Base-by-base conservation (phyloP, 169 alveolate genomes). In the Plasmodium coatneyi region DNA sequence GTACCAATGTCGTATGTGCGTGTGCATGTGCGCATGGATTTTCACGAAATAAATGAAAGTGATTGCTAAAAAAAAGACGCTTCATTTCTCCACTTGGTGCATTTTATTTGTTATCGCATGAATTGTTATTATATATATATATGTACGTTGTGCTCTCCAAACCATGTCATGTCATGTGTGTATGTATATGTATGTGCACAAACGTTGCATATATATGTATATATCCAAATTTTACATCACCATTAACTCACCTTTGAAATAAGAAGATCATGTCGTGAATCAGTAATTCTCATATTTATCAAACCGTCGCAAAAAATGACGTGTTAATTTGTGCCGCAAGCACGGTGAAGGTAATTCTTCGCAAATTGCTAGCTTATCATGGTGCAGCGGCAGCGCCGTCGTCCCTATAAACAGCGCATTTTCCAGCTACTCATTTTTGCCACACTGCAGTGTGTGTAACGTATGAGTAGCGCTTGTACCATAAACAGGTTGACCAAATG, bases 121-220 rank as follows among this genome's bases (percentile, higher is more conserved):
- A 22, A 16, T 22, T n/a, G 56, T 16, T 36, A n/a, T 79, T 79
- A 36, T 14, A 41, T 79, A 19, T 28, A 79, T 41, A 79, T 79
- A 76, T 76, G 84, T 79, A 70, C 56, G 71, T 19, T 39, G 84
- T 41, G 72, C 22, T 79, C n/a, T 39, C 76, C 46, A 25, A 79
- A 79, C 54, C 46, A 79, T 79, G 54, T 41, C 54, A 30, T 30
- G n/a, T 46, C 60, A 49, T 16, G 60, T 49, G 60, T 49, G 9
- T 49, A 49, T 49, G 22, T 49, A 49, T 49, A 16, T 49, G 46
- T 32, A 19, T 32, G 83, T 32, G 25, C 83, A 76, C 83, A 76
- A 32, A 32, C 49, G 41, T 32, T 76, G 41, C 60, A 49, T 16
- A 49, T 49, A 49, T 66, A 66, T 66, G 76, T 25, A 66, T 66